Evolutionary conservation across 305 asterid genomes (phyloP).

Genomic region (Fraxinus latifolia): DNA sequence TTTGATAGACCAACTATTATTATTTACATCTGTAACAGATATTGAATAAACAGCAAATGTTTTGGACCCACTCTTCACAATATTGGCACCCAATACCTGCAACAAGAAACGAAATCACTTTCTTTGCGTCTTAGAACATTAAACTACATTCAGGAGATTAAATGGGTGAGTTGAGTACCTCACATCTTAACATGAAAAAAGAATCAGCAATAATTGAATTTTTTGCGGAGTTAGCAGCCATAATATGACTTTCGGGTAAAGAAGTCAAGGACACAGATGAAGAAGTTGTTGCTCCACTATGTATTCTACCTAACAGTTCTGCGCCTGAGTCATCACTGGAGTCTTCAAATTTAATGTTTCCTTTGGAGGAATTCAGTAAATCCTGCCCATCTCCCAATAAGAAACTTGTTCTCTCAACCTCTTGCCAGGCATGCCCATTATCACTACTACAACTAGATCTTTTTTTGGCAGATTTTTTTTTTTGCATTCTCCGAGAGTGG

Average conservation of each 20-base stretch:
- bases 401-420: conserved; percentile 72
- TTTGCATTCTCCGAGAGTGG: conserved; percentile 45
- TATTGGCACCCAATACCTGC: conserved; percentile 87
- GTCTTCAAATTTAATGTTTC: conserved; percentile 46
- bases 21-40: conserved; percentile 76
- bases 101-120: conserved; percentile 25
- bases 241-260: conserved; percentile 56
- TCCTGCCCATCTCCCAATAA: conserved; percentile 75
- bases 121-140: conserved; percentile 25
- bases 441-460: conserved; percentile 52
- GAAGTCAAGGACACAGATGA: conserved; percentile 64
- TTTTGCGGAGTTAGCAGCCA: conserved; percentile 58
- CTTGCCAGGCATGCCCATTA: conserved; percentile 75
- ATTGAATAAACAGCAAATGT: conserved; percentile 83
- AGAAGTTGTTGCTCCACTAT: conserved; percentile 68
- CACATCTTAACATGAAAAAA: conserved; percentile 75
- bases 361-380: conserved; percentile 47
- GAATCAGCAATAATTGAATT: conserved; percentile 62
- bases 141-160: conserved; percentile 21
- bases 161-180: conserved; percentile 50
- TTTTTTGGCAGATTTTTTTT: conserved; percentile 59
- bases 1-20: conserved; percentile 92
- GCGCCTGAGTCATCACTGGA: conserved; percentile 77
- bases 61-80: conserved; percentile 91
- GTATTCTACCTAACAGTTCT: conserved; percentile 55